Evolutionary conservation across 345 rosid species (phyloP), one percentile per base, ranked within the genome.

Genomic region (Salix brachista): DNA sequence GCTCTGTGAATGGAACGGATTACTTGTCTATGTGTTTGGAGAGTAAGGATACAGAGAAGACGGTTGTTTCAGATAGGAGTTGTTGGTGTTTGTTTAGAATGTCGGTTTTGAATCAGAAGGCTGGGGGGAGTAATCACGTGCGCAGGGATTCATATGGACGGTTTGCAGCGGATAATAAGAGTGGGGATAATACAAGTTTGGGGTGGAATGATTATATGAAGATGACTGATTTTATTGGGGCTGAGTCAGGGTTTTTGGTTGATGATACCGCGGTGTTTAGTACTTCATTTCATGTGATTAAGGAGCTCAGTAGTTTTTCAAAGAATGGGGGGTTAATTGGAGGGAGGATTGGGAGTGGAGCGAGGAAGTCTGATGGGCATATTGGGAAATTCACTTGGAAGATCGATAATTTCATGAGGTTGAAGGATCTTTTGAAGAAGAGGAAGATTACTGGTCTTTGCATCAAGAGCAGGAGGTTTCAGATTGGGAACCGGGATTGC

Each of bases 1-100:
- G 98, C 82, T 84, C 93, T 0, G 97, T 96, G 58, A 94, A 89
- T 32, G 90, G 90, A 37, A 93, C 84, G 7, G 99, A 96, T 61
- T 89, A 91, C 74, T 72, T 96, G 56, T 96, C 99, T 1, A 94
- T 96, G 98, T 96, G 97, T 81, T 82, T 96, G 92, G 99, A 94
- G 90, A 94, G 97, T 82, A 94, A 93, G 88, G 97, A 90, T 61
- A 91, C 95, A 0, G 98, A 94, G 75, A 94, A 94, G 89, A 81
- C 89, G 0, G 67, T 75, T 48, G 81, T 84, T 18, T 86, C 89
- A 0, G 99, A 96, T 71, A 86, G 98, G 83, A 94, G 97, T 75
- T 96, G 99, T 80, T 96, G 99, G 99, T 96, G 99, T 84, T 88
- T 96, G 80, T 96, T 96, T 84, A 84, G 99, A 79, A 96, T 96